Evolutionary conservation across 192 early-diverging fungal species (phyloP).

Genomic region (Coemansia sp.): DNA sequence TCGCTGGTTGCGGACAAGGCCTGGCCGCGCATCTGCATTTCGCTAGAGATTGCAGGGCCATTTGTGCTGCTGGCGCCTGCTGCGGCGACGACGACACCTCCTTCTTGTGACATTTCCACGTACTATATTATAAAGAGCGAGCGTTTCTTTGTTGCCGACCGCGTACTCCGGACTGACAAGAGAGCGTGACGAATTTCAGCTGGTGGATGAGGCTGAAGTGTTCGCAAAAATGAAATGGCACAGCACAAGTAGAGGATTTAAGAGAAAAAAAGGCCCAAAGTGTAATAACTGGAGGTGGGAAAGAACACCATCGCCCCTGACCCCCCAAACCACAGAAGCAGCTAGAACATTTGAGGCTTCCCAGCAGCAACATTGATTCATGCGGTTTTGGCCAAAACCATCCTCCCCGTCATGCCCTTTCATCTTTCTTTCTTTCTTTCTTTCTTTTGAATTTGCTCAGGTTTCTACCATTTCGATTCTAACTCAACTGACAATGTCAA

Average conservation of each 20-base stretch:
- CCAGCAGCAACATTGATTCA: not conserved
- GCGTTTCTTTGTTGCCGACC: not conserved
- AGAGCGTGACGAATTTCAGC: not conserved
- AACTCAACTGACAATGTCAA: not conserved
- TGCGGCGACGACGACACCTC: not conserved
- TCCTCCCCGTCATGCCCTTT: not conserved
- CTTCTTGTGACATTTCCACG: slow-evolving; percentile 1
- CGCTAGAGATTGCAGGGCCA: not conserved
- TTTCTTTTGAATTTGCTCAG: not conserved
- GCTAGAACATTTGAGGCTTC: not conserved
- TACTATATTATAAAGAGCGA: not conserved
- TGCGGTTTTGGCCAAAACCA: not conserved
- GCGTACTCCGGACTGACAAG: not conserved
- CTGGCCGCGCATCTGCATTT: slow-evolving; percentile 7
- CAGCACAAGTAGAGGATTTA: not conserved
- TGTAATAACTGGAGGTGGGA: not conserved
- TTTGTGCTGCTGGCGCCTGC: not conserved
- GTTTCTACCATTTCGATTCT: not conserved
- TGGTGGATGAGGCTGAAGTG: not conserved
- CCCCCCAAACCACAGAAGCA: not conserved
- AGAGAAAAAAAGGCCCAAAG: not conserved
- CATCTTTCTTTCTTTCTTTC: not conserved
- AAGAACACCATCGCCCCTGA: not conserved
- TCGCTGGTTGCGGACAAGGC: not conserved
- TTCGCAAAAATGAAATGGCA: not conserved